phyloP scores from a whole-genome alignment of 441 rosid genomes.

The Erodium moschatum region DNA sequence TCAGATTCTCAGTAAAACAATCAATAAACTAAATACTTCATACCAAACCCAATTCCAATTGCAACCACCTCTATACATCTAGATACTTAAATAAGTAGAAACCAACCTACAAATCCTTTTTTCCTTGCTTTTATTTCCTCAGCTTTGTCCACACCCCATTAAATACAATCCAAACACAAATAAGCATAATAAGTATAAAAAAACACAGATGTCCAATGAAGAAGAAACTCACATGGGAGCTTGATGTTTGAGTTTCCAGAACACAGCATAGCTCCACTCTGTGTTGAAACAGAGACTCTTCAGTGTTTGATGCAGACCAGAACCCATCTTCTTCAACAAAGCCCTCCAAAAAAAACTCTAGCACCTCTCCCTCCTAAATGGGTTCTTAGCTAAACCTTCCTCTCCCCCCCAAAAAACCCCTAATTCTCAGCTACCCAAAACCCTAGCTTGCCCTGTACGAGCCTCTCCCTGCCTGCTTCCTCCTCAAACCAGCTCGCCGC shows the following conservation, averaged over 20 bases:
- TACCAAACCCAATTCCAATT: neutral
- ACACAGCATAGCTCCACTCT: slow-evolving; percentile 76
- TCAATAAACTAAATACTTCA: neutral
- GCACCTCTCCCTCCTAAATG: slow-evolving; percentile 19
- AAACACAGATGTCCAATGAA: neutral
- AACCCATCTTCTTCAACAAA: slow-evolving; percentile 29
- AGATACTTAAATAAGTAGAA: neutral
- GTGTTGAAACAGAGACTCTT: slow-evolving; percentile 71
- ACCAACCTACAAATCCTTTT: slow-evolving; percentile 14
- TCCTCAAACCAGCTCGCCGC: slow-evolving; percentile 76
- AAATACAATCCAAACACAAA: neutral
- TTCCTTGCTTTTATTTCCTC: neutral
- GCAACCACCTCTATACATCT: neutral
- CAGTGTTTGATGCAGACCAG: slow-evolving; percentile 46
- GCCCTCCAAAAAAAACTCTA: slow-evolving; percentile 11
- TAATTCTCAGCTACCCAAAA: slow-evolving; percentile 20
- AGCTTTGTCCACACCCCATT: slow-evolving; percentile 1
- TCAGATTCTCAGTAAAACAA: neutral
- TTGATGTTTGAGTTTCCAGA: slow-evolving; percentile 76
- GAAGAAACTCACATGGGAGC: slow-evolving; percentile 50
- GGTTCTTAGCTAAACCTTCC: slow-evolving; percentile 12
- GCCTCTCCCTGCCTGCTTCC: slow-evolving; percentile 97
- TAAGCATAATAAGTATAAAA: neutral
- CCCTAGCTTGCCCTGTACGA: slow-evolving; percentile 90
- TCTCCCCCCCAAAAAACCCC: slow-evolving; percentile 26